Conservation (phyloP, 495 filamentous ascomycete genomes). For the Gamarada debralockiae region DNA sequence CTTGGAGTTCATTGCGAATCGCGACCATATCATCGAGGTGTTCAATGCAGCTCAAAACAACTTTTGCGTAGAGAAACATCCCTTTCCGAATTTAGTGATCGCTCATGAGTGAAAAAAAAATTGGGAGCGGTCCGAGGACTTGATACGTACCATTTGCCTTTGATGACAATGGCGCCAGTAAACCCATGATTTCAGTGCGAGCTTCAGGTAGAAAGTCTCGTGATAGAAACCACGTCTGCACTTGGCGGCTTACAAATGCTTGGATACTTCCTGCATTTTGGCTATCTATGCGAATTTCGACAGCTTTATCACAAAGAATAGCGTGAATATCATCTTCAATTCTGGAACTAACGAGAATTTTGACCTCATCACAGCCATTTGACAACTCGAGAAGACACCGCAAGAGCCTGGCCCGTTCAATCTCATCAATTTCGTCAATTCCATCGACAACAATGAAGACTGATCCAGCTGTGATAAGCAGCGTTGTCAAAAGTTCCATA, state of each 20-base stretch:
- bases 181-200: slow-evolving; percentile 10
- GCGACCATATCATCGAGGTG: slow-evolving; percentile 7
- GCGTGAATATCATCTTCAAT: slow-evolving; percentile 10
- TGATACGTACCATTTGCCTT: slow-evolving; percentile 23
- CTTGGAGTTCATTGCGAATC: slow-evolving; percentile 21
- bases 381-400: slow-evolving; percentile 11
- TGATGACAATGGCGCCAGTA: slow-evolving; percentile 15
- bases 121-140: too few species aligned
- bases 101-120: too few species aligned
- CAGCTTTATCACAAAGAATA: slow-evolving; percentile 10
- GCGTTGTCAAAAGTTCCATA: slow-evolving; percentile 11
- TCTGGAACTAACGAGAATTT: slow-evolving; percentile 19
- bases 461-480: slow-evolving; percentile 17
- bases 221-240: slow-evolving; percentile 13
- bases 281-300: slow-evolving; percentile 19
- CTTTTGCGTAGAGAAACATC: slow-evolving; percentile 27
- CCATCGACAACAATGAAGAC: slow-evolving; percentile 27
- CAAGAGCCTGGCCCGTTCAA: slow-evolving; percentile 22
- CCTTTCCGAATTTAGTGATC: too few species aligned
- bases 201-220: slow-evolving; percentile 1
- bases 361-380: slow-evolving; percentile 12
- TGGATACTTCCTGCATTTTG: slow-evolving; percentile 25
- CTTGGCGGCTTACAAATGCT: slow-evolving; percentile 14
- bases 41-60: slow-evolving; percentile 20
- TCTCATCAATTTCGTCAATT: slow-evolving; percentile 26